Evolutionary conservation across 2,329 filamentous ascomycete species (phyloP).

Genomic region (Trichoderma brevicompactum): DNA sequence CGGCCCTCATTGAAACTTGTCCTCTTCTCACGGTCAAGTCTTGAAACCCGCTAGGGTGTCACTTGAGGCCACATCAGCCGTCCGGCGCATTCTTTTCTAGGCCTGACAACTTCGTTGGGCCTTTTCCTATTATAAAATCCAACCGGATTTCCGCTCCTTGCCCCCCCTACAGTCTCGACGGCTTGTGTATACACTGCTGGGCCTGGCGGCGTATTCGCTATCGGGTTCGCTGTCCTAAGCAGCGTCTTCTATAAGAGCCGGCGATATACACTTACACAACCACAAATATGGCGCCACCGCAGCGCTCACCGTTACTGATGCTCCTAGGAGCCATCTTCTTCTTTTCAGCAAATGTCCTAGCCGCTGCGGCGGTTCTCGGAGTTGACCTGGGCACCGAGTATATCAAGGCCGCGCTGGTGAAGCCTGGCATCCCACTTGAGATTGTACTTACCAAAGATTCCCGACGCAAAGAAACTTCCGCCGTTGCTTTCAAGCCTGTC

Average conservation of each 20-base stretch:
- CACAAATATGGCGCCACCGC: slow-evolving; percentile 43
- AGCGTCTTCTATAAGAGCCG: slow-evolving; percentile 4
- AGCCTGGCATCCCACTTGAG: slow-evolving; percentile 94
- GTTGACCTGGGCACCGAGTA: slow-evolving; percentile 96
- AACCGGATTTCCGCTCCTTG: background rate
- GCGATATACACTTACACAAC: slow-evolving; percentile 30
- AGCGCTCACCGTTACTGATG: slow-evolving; percentile 45
- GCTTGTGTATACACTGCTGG: slow-evolving; percentile 6
- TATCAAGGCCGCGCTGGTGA: slow-evolving; percentile 94
- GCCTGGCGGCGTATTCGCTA: slow-evolving; percentile 19
- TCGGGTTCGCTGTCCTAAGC: slow-evolving; percentile 30
- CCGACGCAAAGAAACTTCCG: slow-evolving; percentile 89
- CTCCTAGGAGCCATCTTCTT: slow-evolving; percentile 46
- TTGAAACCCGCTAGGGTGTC: slow-evolving; percentile 26
- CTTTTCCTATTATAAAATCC: slow-evolving; percentile 22
- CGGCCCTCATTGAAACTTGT: slow-evolving; percentile 41
- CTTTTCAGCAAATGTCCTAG: slow-evolving; percentile 52
- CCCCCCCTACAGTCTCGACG: slow-evolving; percentile 6
- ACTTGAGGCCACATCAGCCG: slow-evolving; percentile 46
- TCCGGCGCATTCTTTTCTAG: slow-evolving; percentile 31
- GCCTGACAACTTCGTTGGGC: slow-evolving; percentile 28
- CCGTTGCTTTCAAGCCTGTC: slow-evolving; percentile 91
- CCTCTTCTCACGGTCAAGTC: slow-evolving; percentile 38
- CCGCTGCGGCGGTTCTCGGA: slow-evolving; percentile 77
- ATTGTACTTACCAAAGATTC: slow-evolving; percentile 98